Evolutionary conservation across 139 green algal genomes (phyloP).

Genomic region (Picochlorum sp.): DNA sequence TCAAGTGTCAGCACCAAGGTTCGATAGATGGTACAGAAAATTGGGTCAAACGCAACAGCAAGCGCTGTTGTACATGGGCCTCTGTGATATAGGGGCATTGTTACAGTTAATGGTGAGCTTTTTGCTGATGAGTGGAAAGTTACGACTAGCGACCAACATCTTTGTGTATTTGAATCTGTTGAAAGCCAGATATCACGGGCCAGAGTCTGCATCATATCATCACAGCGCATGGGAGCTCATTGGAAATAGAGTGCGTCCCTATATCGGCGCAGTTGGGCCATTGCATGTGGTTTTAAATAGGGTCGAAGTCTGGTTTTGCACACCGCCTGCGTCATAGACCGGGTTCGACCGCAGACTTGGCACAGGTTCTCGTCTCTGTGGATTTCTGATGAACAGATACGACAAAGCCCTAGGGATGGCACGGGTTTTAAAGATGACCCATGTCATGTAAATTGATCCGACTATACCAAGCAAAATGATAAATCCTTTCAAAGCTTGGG

Average conservation of each 20-base stretch:
- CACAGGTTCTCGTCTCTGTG: too few species aligned
- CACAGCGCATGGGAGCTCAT: not conserved
- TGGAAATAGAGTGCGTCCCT: not conserved
- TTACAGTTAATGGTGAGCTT: not conserved
- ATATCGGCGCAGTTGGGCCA: too few species aligned
- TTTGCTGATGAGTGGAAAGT: not conserved
- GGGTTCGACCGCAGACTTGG: too few species aligned
- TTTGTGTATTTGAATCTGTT: not conserved
- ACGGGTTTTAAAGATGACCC: too few species aligned
- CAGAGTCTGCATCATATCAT: not conserved
- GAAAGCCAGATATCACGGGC: not conserved
- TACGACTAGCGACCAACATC: not conserved
- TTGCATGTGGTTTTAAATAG: too few species aligned
- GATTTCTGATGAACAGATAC: too few species aligned
- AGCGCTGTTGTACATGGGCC: not conserved
- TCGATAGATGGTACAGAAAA: not conserved
- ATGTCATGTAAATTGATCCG: not conserved
- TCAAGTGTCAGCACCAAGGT: too few species aligned
- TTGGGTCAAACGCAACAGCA: not conserved
- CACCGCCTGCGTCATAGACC: too few species aligned
- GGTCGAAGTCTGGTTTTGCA: too few species aligned
- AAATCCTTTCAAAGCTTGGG: constrained; percentile 1
- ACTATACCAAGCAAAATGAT: not conserved
- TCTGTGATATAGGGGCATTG: not conserved
- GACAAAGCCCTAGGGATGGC: too few species aligned